These are phyloP conservation scores for Pythium volutum DNA, from an alignment of 352 stramenopile genomes.

Conservation along the genomic window DNA sequence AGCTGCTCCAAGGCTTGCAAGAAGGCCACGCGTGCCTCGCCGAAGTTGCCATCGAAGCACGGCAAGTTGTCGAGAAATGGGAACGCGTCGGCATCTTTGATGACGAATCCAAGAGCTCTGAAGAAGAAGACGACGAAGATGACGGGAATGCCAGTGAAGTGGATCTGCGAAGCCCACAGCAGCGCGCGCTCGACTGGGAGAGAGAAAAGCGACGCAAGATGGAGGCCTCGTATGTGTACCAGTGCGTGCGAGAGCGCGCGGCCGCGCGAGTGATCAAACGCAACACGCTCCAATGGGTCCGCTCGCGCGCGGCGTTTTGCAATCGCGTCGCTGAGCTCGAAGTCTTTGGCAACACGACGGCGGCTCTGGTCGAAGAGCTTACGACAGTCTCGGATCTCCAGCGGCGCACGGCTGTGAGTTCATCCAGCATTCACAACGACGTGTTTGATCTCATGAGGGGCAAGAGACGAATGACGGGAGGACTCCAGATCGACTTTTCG, in stretches of 20 bases:
- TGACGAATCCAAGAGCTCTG: constrained; percentile 6
- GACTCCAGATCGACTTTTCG: constrained; percentile 44
- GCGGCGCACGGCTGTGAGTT: constrained; percentile 5
- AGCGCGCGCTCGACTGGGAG: constrained; percentile 4
- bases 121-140: constrained; percentile 26
- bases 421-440: constrained; percentile 13
- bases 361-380: constrained; percentile 48
- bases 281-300: constrained; percentile 48
- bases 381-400: constrained; percentile 21
- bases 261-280: constrained; percentile 62
- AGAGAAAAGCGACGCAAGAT: constrained; percentile 12
- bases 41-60: constrained; percentile 46
- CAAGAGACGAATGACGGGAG: constrained; percentile 1
- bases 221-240: constrained; percentile 52
- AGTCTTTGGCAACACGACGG: constrained; percentile 56
- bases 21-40: constrained; percentile 55
- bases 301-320: constrained; percentile 46
- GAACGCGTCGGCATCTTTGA: constrained; percentile 51
- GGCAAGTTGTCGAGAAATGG: constrained; percentile 50
- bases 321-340: constrained; percentile 59
- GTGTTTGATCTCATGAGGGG: constrained; percentile 44
- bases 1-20: constrained; percentile 54
- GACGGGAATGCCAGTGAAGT: not conserved
- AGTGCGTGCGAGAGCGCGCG: constrained; percentile 50
- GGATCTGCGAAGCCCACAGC: not conserved